Conservation (phyloP, 2,329 filamentous ascomycete species). For the Herpotrichia juniperi region DNA sequence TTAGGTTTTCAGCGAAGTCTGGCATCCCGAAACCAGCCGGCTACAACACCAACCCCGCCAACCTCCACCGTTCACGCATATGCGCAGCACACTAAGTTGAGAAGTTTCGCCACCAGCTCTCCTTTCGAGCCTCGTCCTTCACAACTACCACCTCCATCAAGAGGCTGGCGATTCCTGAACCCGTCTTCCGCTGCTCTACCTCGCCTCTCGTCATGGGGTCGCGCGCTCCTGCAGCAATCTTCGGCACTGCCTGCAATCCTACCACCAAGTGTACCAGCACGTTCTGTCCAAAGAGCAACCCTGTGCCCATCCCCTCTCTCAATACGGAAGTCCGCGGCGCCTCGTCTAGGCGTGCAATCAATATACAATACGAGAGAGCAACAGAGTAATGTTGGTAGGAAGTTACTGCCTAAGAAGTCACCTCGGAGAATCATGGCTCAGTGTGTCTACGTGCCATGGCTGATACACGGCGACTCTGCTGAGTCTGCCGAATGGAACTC, state of each 20-base stretch:
- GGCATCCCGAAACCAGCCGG: not conserved
- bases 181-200: not conserved
- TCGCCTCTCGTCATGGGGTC: not conserved
- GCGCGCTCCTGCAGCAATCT: not conserved
- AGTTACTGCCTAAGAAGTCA: too few relatives aligned
- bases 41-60: not conserved
- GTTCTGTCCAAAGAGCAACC: not conserved
- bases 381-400: not conserved
- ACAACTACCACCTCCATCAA: not conserved
- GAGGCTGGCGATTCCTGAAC: not conserved
- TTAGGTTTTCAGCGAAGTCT: not conserved
- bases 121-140: not conserved
- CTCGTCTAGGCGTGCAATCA: not conserved
- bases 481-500: slow-evolving; percentile 3
- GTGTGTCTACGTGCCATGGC: slow-evolving; percentile 2
- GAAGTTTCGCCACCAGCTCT: not conserved
- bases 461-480: not conserved
- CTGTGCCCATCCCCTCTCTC: not conserved
- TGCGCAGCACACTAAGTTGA: not conserved
- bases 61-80: slow-evolving; percentile 1
- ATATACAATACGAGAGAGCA: not conserved
- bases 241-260: not conserved
- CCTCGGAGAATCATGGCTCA: not conserved
- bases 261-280: not conserved
- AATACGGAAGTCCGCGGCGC: not conserved